Conservation (phyloP, 2,329 filamentous ascomycete species). For the Stagonosporopsis chrysanthemi region DNA sequence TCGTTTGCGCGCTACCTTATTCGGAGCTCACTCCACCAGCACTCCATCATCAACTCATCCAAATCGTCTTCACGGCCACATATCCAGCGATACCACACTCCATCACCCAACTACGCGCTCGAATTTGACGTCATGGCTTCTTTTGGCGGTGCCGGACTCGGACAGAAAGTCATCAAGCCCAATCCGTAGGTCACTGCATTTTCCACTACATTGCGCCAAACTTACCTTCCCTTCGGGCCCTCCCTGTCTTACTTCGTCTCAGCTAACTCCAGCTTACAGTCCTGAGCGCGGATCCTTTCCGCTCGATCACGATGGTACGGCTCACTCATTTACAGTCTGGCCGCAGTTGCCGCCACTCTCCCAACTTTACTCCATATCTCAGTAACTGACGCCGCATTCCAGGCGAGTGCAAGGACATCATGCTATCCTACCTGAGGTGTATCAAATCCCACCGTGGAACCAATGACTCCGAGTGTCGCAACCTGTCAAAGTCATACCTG, state of each 20-base stretch:
- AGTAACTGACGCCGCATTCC: constrained; percentile 33
- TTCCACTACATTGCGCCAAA: constrained; percentile 16
- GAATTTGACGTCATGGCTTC: constrained; percentile 15
- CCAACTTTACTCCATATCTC: neutral
- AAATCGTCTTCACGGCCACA: neutral
- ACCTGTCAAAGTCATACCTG: constrained; percentile 87
- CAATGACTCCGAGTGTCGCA: constrained; percentile 85
- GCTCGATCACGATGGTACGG: constrained; percentile 85
- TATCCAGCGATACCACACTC: neutral
- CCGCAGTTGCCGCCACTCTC: constrained; percentile 1
- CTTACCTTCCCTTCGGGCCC: constrained; percentile 5
- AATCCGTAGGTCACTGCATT: constrained; percentile 65
- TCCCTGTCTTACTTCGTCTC: constrained; percentile 3
- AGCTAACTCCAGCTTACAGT: constrained; percentile 54
- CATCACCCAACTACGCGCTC: neutral
- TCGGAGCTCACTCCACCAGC: constrained; percentile 36
- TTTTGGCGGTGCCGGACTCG: constrained; percentile 75
- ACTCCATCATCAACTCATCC: constrained; percentile 2
- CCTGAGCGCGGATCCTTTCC: constrained; percentile 94
- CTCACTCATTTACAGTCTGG: constrained; percentile 55
- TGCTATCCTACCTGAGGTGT: constrained; percentile 84
- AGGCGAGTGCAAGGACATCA: constrained; percentile 94
- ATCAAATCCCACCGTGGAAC: constrained; percentile 83
- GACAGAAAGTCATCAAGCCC: constrained; percentile 70
- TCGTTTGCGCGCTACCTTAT: constrained; percentile 25